Evolutionary conservation across 2,329 filamentous ascomycete species (phyloP).

Genomic region (Leptosphaerulina australis): DNA sequence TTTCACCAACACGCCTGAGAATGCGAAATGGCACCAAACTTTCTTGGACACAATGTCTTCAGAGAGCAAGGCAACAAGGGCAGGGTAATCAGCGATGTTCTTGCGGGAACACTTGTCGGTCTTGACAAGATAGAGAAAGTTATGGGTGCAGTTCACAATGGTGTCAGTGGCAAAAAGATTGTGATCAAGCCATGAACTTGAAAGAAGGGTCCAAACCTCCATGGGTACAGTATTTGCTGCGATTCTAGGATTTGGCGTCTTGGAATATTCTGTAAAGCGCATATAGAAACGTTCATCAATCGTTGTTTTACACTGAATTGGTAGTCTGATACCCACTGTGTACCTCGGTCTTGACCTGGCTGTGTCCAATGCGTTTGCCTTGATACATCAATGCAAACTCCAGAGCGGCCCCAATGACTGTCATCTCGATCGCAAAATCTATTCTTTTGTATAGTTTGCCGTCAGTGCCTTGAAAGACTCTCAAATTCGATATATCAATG

Average conservation of each 20-base stretch:
- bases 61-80: slow-evolving; percentile 29
- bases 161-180: slow-evolving; percentile 43
- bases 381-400: slow-evolving; percentile 5
- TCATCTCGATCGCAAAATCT: slow-evolving; percentile 17
- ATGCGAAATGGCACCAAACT: slow-evolving; percentile 26
- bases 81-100: slow-evolving; percentile 29
- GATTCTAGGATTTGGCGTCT: too few relatives aligned
- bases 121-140: slow-evolving; percentile 30
- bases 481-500: slow-evolving; percentile 3
- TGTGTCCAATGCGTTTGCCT: neutral
- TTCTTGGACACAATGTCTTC: slow-evolving; percentile 29
- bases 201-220: too few relatives aligned
- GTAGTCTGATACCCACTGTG: neutral
- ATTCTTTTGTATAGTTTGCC: slow-evolving; percentile 14
- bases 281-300: too few relatives aligned
- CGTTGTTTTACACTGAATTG: too few relatives aligned
- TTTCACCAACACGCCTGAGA: slow-evolving; percentile 28
- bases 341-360: neutral
- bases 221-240: too few relatives aligned
- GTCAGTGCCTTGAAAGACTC: neutral
- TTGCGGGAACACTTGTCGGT: slow-evolving; percentile 32
- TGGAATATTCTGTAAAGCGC: too few relatives aligned
- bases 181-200: slow-evolving; percentile 31
- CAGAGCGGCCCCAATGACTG: slow-evolving; percentile 17
- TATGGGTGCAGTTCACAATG: slow-evolving; percentile 30